Conservation (phyloP, 306 rosid species). For the Glycine tomentella region DNA sequence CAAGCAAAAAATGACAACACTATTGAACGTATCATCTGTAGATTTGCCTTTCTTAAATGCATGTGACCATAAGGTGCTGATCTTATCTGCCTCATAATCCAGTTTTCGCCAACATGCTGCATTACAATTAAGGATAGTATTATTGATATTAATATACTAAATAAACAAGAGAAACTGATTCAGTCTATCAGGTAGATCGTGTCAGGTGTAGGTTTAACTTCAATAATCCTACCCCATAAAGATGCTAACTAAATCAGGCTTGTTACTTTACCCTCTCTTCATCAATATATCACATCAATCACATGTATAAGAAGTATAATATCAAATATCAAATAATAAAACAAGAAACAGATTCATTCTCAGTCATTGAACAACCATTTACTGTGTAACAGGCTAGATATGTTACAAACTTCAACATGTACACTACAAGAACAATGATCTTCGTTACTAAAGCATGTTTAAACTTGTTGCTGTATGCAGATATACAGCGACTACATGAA, state of each 20-base stretch:
- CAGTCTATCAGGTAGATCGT: background rate
- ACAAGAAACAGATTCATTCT: background rate
- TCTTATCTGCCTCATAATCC: background rate
- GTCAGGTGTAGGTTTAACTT: background rate
- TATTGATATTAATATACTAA: background rate
- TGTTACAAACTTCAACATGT: background rate
- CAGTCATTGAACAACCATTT: conserved; percentile 1
- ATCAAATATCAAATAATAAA: background rate
- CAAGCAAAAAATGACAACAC: background rate
- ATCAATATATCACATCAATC: background rate
- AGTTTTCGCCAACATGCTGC: background rate
- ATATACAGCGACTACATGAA: conserved; percentile 80
- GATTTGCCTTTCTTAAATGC: conserved; percentile 20
- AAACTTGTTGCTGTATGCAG: conserved; percentile 47
- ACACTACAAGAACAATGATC: conserved; percentile 3
- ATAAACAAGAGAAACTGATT: conserved; percentile 2
- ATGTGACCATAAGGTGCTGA: background rate
- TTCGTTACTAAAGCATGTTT: conserved; percentile 1
- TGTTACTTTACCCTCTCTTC: background rate
- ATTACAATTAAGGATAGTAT: background rate
- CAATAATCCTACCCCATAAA: background rate
- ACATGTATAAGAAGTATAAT: background rate
- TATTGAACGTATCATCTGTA: background rate
- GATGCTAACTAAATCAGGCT: background rate
- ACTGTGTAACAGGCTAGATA: background rate